Conservation (phyloP, 306 rosid genomes). For the Dryas octopetala region DNA sequence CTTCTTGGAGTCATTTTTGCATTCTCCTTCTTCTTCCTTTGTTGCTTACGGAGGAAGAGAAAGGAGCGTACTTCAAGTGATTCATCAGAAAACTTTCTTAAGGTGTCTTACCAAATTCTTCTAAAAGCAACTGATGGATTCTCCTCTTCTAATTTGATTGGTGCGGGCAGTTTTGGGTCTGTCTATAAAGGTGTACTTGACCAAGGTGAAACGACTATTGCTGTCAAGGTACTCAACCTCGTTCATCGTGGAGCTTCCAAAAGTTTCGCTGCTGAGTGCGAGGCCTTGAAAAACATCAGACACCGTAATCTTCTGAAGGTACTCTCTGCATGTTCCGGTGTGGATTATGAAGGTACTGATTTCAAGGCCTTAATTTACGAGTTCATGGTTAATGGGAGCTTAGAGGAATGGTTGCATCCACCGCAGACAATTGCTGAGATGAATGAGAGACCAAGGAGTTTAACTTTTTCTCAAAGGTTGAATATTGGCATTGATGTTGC, state of each 20-base stretch:
- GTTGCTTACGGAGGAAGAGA: not conserved
- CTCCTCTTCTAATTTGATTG: constrained; percentile 27
- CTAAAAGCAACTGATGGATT: constrained; percentile 6
- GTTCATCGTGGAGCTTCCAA: too few species aligned
- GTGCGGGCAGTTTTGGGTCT: constrained; percentile 35
- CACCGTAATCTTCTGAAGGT: too few species aligned
- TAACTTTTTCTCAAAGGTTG: constrained; percentile 28
- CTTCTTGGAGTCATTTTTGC: not conserved
- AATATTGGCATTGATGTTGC: constrained; percentile 34
- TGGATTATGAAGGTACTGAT: too few species aligned
- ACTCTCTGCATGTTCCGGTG: too few species aligned
- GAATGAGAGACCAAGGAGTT: not conserved
- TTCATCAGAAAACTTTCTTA: not conserved
- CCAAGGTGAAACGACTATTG: too few species aligned
- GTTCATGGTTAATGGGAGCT: too few species aligned
- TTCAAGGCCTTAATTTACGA: too few species aligned
- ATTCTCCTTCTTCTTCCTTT: not conserved
- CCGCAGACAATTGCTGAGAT: not conserved
- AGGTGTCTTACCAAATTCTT: not conserved
- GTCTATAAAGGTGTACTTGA: too few species aligned
- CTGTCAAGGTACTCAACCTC: too few species aligned
- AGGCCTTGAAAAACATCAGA: too few species aligned
- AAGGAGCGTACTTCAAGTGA: not conserved
- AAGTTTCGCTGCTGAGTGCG: too few species aligned
- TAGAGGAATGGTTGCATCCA: constrained; percentile 36